A percentile compares a stretch with the other conserved stretches of the same genome.
phyloP scores from a whole-genome alignment of 2,329 filamentous ascomycete species.

The Phialophora chinensis region DNA sequence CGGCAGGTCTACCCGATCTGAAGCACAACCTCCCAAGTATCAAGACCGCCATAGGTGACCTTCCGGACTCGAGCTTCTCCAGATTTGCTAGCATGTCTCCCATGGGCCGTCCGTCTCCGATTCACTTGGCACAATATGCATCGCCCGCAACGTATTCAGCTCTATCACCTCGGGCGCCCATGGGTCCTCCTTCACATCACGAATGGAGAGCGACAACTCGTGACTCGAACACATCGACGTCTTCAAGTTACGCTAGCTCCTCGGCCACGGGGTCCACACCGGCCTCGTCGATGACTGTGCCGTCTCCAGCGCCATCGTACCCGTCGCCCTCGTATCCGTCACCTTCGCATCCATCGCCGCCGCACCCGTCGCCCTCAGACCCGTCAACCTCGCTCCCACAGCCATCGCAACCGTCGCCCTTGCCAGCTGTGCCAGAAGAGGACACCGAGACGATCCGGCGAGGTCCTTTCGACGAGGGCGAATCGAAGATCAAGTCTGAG shows the following conservation, averaged over 20 bases:
- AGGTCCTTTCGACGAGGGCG: neutral
- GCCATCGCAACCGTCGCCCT: slow-evolving; percentile 11
- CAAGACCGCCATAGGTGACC: slow-evolving; percentile 46
- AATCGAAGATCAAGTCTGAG: neutral
- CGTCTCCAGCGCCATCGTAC: slow-evolving; percentile 29
- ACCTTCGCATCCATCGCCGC: neutral
- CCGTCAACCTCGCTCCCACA: slow-evolving; percentile 16
- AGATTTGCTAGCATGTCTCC: slow-evolving; percentile 40
- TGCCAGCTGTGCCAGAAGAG: slow-evolving; percentile 17
- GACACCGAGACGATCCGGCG: slow-evolving; percentile 1
- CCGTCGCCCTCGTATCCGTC: slow-evolving; percentile 4
- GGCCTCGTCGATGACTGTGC: slow-evolving; percentile 28
- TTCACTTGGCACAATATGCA: slow-evolving; percentile 43
- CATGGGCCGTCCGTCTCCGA: slow-evolving; percentile 39
- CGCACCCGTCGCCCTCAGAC: neutral
- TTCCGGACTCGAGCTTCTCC: slow-evolving; percentile 42
- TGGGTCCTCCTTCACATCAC: slow-evolving; percentile 41
- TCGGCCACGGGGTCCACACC: slow-evolving; percentile 30
- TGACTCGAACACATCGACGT: slow-evolving; percentile 33
- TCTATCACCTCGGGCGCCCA: slow-evolving; percentile 46
- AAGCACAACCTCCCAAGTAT: slow-evolving; percentile 51
- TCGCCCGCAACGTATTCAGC: slow-evolving; percentile 45
- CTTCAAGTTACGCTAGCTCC: slow-evolving; percentile 32
- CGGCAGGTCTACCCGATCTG: slow-evolving; percentile 45
- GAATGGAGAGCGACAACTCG: slow-evolving; percentile 31